Evolutionary conservation across 352 stramenopile species (phyloP), one percentile per base, ranked within the genome.

Genomic region (Blastocystis hominis): DNA sequence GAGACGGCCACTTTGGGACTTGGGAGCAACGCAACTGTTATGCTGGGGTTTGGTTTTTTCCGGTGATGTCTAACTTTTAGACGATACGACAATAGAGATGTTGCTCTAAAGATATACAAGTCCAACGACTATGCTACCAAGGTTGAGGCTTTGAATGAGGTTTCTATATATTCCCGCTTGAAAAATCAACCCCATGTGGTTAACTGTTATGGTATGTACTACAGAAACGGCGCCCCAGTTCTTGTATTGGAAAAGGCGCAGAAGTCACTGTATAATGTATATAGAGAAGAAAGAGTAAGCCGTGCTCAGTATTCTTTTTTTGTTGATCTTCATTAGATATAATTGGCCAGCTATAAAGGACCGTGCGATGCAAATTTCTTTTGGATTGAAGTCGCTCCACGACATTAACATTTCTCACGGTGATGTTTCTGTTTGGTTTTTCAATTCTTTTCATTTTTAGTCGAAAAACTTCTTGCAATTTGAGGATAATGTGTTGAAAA

Each of bases 171-270:
- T 24, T 68, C 36, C 34, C 40, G 17, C 15, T 3, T 34, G n/a
- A 15, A 53, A 24, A 64, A 69, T 15, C 72, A 84, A 30, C 72
- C 30, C 17, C 66, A 84, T 24, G 62, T 84, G 10, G 42, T 84
- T 34, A 53, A 30, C 5, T 84, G 38, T 30, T 84, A 84, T 64
- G 72, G 53, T 17, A 42, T 17, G 9, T 50, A 30, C 46, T 24
- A 53, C n/a, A 55, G 10, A 9, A 24, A 34, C 13, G 72, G 72
- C 9, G n/a, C 59, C 24, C 50, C 72, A 6, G 47, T 84, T n/a
- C 24, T 84, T n/a, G 55, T 84, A 15, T 46, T 84, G 72, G 72
- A 84, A 36, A 36, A 13, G 47, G 72, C 47, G 62, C 47, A 80
- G 30, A 80, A 64, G 36, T 46, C 70, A 7, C 55, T 80, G 36